Evolutionary conservation across 2,329 filamentous ascomycete genomes (phyloP).

Genomic region (Pleomassaria siparia): DNA sequence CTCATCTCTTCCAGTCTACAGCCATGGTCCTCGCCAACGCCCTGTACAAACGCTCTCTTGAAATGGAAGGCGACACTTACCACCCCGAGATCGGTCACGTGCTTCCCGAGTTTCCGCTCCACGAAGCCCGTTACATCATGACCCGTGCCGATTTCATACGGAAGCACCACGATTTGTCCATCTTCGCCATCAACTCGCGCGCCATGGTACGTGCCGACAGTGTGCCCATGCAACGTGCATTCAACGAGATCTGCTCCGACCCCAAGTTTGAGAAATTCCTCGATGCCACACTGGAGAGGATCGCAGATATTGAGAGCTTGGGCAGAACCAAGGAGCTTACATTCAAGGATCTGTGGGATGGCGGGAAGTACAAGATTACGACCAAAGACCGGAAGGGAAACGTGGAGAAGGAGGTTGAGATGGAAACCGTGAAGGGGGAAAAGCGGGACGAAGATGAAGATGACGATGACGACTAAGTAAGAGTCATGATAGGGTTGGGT

Average conservation of each 20-base stretch:
- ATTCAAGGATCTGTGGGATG: conserved; percentile 87
- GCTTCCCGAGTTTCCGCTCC: conserved; percentile 67
- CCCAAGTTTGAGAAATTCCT: conserved; percentile 81
- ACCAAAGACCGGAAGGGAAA: conserved; percentile 31
- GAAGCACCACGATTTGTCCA: conserved; percentile 86
- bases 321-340: conserved; percentile 93
- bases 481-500: neutral
- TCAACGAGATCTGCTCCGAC: conserved; percentile 76
- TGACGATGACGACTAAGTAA: conserved; percentile 8
- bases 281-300: conserved; percentile 79
- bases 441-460: conserved; percentile 30
- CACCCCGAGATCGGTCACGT: conserved; percentile 69
- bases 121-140: conserved; percentile 70
- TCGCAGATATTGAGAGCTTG: conserved; percentile 88
- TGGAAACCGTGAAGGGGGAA: conserved; percentile 34
- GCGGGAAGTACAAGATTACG: conserved; percentile 67
- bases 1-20: conserved; percentile 60
- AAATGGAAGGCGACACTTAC: conserved; percentile 61
- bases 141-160: conserved; percentile 94
- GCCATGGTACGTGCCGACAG: conserved; percentile 89
- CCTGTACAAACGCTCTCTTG: conserved; percentile 78
- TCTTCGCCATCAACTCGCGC: conserved; percentile 88
- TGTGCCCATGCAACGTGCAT: conserved; percentile 94
- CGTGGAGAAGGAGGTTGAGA: conserved; percentile 31
- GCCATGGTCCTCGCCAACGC: conserved; percentile 92